Base-by-base conservation (phyloP, 129 eudicot genomes). In the Dittrichia graveolens region DNA sequence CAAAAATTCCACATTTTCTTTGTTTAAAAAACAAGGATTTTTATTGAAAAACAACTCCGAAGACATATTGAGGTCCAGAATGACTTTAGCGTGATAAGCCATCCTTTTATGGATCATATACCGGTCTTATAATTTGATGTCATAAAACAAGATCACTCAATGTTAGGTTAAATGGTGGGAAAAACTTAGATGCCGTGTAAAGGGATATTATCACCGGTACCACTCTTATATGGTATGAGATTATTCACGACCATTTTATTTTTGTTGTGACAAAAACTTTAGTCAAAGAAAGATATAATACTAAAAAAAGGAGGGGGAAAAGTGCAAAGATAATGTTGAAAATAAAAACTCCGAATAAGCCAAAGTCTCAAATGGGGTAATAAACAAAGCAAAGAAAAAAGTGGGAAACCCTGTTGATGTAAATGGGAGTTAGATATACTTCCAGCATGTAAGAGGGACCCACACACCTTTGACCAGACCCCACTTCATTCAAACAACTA, bases 381-480 rank as follows among this genome's bases (percentile, higher is more conserved):
- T 44, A 54, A 79, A 40, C 39, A 68, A 67, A 55, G 74, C 52
- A 46, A 78, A 42, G 8, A 78, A 71, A 15, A 71, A 77, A 78
- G 72, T 61, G 40, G 59, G 45, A 44, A 35, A 40, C 60, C 50
- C 13, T 52, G 40, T 70, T 81, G 83, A 81, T 79, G 84, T 73
- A 78, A 72, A 83, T 80, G 74, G 82, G 78, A 75, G 79, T 87
- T 63, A 76, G 80, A 87, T 81, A 75, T 78, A 37, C 34, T 77
- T 67, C 77, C 72, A 69, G 79, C 77, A 76, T 60, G 74, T 61
- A 48, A 53, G 58, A 68, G 65, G 85, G 85, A 0, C 87, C 83
- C 85, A 61, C 8, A 24, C 60, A 67, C 63, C 79, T 82, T 83
- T 84, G 85, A 84, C 94, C 86, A 75, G 67, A 54, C 73, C 82